Evolutionary conservation across 164 flowering plant genomes (phyloP), one percentile per base, ranked within the genome.

Genomic region (Amborella trichopoda): DNA sequence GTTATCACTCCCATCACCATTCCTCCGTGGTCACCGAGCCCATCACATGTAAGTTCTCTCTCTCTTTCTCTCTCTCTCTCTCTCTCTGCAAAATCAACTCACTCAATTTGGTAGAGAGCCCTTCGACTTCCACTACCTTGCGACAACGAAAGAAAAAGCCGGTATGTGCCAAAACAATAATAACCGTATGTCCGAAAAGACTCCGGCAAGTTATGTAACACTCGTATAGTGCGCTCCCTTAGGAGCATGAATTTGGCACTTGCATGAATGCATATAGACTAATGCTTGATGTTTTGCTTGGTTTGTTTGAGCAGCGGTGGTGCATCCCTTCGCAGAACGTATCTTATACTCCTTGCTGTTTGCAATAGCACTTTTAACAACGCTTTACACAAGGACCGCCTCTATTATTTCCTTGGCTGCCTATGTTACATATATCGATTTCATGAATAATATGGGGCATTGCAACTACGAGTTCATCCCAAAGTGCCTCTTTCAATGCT

Each of bases 231-330:
- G n/a, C n/a, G n/a, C n/a, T n/a, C n/a, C n/a, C n/a, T n/a, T n/a
- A n/a, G n/a, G n/a, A n/a, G n/a, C n/a, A n/a, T n/a, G n/a, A n/a
- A n/a, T n/a, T n/a, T n/a, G n/a, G n/a, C n/a, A n/a, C n/a, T n/a
- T n/a, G n/a, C n/a, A n/a, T n/a, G n/a, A n/a, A n/a, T n/a, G n/a
- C n/a, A n/a, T n/a, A n/a, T n/a, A n/a, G n/a, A n/a, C n/a, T n/a
- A n/a, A n/a, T n/a, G n/a, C n/a, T n/a, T n/a, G n/a, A n/a, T n/a
- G n/a, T n/a, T n/a, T n/a, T n/a, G n/a, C n/a, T n/a, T n/a, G n/a
- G n/a, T n/a, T n/a, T n/a, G n/a, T n/a, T n/a, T n/a, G n/a, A n/a
- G 65, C 79, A 77, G 83, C 83, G 54, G 79, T 67, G 27, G 57
- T 64, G 39, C 79, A 77, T 56, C 83, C 83, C 18, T 77, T 77